phyloP scores from a whole-genome alignment of 2,329 filamentous ascomycete species.

The Botrytis squamosa region DNA sequence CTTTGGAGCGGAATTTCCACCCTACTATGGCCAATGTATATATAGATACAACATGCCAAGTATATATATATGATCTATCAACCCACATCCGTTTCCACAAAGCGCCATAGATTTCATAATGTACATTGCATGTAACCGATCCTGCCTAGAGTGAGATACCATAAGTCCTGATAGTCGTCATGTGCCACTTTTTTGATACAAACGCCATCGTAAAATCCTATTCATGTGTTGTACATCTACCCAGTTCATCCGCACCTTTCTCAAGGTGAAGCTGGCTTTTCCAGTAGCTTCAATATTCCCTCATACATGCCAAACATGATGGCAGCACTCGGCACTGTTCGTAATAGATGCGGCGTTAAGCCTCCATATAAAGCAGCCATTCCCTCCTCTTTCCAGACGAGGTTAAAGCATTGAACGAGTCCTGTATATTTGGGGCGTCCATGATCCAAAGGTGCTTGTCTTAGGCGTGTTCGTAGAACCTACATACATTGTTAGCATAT shows the following conservation, averaged over 20 bases:
- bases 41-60: background rate
- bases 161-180: constrained; percentile 15
- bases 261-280: constrained; percentile 33
- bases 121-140: constrained; percentile 11
- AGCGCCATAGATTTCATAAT: constrained; percentile 18
- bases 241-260: background rate
- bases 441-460: constrained; percentile 74
- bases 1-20: constrained; percentile 17
- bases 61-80: constrained; percentile 16
- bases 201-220: constrained; percentile 27
- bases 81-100: constrained; percentile 6
- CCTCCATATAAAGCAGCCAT: constrained; percentile 85
- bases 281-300: constrained; percentile 39
- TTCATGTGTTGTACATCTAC: constrained; percentile 17
- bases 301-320: constrained; percentile 92
- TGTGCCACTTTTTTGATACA: constrained; percentile 24
- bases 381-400: constrained; percentile 86
- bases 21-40: background rate
- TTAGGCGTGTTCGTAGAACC: constrained; percentile 79
- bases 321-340: constrained; percentile 86
- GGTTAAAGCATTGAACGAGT: constrained; percentile 81
- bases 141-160: constrained; percentile 7
- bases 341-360: constrained; percentile 84
- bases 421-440: constrained; percentile 83
- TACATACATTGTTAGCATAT: constrained; percentile 37